phyloP scores from a whole-genome alignment of 805 yeast species.

The Candida morakotiae region DNA sequence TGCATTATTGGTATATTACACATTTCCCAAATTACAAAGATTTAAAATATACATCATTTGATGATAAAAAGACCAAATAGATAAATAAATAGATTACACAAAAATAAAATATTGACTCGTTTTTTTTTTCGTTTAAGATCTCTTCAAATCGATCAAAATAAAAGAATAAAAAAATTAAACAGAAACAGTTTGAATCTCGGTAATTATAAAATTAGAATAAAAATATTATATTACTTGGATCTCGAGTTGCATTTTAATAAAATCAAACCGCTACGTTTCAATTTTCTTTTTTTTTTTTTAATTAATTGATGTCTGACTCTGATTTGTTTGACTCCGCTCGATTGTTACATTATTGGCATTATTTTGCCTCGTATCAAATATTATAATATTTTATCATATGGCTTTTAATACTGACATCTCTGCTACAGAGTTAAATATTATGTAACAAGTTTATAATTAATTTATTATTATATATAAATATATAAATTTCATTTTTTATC shows the following conservation, averaged over 20 bases:
- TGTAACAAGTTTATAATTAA: neutral
- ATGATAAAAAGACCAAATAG: conserved; percentile 1
- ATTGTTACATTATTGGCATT: too few species aligned
- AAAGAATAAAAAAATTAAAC: too few species aligned
- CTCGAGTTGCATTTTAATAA: too few species aligned
- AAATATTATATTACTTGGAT: too few species aligned
- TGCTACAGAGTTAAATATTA: conserved; percentile 1
- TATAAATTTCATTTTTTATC: neutral
- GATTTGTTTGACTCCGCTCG: too few species aligned
- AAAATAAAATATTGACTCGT: neutral
- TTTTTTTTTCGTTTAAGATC: too few species aligned
- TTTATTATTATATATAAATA: conserved; percentile 1
- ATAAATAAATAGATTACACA: neutral
- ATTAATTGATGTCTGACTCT: too few species aligned
- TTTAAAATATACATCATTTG: conserved; percentile 10
- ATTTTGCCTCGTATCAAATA: neutral
- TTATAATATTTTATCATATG: neutral
- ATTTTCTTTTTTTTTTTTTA: too few species aligned
- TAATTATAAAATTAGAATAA: too few species aligned
- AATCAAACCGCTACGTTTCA: too few species aligned
- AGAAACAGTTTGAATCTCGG: too few species aligned
- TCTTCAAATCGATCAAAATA: too few species aligned
- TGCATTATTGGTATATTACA: conserved; percentile 25
- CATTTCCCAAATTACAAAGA: conserved; percentile 23
- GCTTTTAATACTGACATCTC: neutral